Evolutionary conservation across 306 rosid species (phyloP).

Genomic region (Prunus salicina): DNA sequence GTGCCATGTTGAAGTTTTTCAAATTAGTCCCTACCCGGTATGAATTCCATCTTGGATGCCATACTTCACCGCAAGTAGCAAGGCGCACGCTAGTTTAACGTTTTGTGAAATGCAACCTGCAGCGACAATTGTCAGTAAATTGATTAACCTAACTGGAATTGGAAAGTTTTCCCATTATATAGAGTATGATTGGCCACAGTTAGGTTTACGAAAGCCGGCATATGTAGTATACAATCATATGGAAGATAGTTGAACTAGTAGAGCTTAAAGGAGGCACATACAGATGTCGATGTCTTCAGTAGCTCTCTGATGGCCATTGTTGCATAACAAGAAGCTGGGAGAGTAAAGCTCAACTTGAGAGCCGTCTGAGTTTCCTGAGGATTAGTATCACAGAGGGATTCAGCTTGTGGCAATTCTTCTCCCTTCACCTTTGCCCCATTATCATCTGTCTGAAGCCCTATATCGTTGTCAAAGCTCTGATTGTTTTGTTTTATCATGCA

Average conservation of each 20-base stretch:
- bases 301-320: constrained; percentile 98
- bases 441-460: constrained; percentile 25
- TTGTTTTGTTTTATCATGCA: constrained; percentile 25
- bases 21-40: not conserved
- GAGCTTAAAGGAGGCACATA: constrained; percentile 33
- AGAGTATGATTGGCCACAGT: too few relatives aligned
- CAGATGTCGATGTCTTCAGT: constrained; percentile 92
- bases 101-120: constrained; percentile 93
- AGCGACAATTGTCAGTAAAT: constrained; percentile 8
- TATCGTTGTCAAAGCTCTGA: constrained; percentile 37
- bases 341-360: constrained; percentile 80
- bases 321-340: constrained; percentile 92
- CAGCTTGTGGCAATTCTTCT: constrained; percentile 31
- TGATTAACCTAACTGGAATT: too few relatives aligned
- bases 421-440: constrained; percentile 28
- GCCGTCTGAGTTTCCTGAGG: constrained; percentile 65
- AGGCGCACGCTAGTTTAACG: constrained; percentile 52
- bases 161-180: too few relatives aligned
- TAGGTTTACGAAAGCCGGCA: too few relatives aligned
- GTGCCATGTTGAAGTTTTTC: not conserved
- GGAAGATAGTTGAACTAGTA: not conserved
- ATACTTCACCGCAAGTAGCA: not conserved
- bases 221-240: not conserved
- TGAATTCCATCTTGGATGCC: not conserved
- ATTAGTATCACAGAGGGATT: constrained; percentile 28